phyloP scores from a whole-genome alignment of 768 basidiomycete genomes.

The Boletus sensibilis region DNA sequence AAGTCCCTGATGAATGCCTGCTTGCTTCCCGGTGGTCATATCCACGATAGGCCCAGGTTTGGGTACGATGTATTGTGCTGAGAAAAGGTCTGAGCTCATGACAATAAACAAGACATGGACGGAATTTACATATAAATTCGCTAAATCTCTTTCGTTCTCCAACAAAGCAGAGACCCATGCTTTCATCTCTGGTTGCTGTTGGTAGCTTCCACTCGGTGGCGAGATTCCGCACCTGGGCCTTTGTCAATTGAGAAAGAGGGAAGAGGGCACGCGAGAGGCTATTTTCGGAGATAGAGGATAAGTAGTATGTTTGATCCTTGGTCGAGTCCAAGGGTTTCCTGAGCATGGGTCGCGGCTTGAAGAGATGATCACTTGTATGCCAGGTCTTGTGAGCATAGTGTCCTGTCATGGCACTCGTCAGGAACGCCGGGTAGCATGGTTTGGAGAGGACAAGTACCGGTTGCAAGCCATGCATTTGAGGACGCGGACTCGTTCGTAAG shows the following conservation, averaged over 20 bases:
- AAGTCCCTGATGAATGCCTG: conserved; percentile 69
- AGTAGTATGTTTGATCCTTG: conserved; percentile 94
- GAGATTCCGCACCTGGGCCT: conserved; percentile 69
- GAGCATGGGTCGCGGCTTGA: conserved; percentile 46
- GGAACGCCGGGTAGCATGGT: not conserved
- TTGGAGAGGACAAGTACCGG: conserved; percentile 47
- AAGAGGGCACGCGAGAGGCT: conserved; percentile 72
- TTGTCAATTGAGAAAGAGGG: conserved; percentile 67
- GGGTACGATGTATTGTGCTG: conserved; percentile 76
- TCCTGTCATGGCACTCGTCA: conserved; percentile 41
- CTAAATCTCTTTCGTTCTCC: conserved; percentile 75
- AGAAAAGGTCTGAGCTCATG: not conserved
- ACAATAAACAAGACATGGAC: not conserved
- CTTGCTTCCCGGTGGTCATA: conserved; percentile 46
- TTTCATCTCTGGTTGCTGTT: conserved; percentile 76
- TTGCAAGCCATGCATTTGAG: conserved; percentile 71
- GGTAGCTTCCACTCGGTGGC: conserved; percentile 62
- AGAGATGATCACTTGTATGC: conserved; percentile 21
- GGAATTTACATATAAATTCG: conserved; percentile 64
- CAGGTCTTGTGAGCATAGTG: conserved; percentile 82
- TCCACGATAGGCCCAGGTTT: conserved; percentile 70
- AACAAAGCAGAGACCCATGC: conserved; percentile 95
- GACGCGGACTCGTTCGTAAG: conserved; percentile 39
- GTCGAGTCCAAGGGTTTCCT: conserved; percentile 51
- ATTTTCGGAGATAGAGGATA: conserved; percentile 70